Evolutionary conservation across 2,329 filamentous ascomycete genomes (phyloP).

Genomic region (Gaeumannomyces tritici): DNA sequence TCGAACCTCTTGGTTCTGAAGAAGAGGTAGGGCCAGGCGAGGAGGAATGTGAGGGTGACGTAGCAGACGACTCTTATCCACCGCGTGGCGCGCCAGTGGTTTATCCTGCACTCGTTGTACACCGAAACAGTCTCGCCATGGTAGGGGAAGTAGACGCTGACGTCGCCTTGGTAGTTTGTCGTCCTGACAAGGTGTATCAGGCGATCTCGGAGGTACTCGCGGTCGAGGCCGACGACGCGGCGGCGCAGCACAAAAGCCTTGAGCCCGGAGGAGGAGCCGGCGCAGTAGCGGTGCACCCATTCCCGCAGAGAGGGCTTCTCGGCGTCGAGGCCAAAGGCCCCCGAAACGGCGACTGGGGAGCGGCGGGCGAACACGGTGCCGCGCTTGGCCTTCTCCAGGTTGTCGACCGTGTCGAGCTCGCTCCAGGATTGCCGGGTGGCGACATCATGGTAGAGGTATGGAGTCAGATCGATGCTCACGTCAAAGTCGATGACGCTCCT

Average conservation of each 20-base stretch:
- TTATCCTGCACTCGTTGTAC: slow-evolving; percentile 53
- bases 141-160: slow-evolving; percentile 50
- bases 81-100: slow-evolving; percentile 51
- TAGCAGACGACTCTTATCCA: slow-evolving; percentile 60
- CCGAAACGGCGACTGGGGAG: slow-evolving; percentile 32
- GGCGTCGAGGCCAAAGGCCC: slow-evolving; percentile 30
- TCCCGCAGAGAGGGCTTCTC: slow-evolving; percentile 33
- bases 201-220: slow-evolving; percentile 36
- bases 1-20: slow-evolving; percentile 59
- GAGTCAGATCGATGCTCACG: slow-evolving; percentile 47
- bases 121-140: slow-evolving; percentile 48
- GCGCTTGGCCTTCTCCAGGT: slow-evolving; percentile 52
- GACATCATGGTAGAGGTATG: slow-evolving; percentile 42
- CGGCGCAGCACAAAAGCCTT: slow-evolving; percentile 46
- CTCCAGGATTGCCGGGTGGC: slow-evolving; percentile 28
- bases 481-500: slow-evolving; percentile 48
- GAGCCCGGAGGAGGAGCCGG: slow-evolving; percentile 39
- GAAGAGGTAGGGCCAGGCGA: slow-evolving; percentile 62
- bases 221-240: slow-evolving; percentile 51
- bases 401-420: slow-evolving; percentile 40
- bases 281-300: slow-evolving; percentile 63
- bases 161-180: slow-evolving; percentile 58
- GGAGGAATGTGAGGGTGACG: slow-evolving; percentile 56
- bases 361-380: slow-evolving; percentile 48
- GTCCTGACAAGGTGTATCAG: slow-evolving; percentile 48